Conservation (phyloP, 2,329 filamentous ascomycete species). For the Venturia effusa region DNA sequence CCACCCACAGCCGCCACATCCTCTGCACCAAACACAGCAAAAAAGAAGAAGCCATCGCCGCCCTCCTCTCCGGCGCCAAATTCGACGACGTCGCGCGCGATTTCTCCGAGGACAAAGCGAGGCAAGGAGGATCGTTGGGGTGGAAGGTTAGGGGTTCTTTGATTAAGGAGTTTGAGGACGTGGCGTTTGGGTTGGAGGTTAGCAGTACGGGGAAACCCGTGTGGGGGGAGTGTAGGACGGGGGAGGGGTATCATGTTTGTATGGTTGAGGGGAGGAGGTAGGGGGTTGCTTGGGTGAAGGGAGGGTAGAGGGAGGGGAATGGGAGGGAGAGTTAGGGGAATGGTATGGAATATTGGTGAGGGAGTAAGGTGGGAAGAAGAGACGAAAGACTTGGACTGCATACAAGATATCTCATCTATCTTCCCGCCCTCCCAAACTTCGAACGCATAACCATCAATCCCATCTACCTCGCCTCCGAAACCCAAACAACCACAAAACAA, state of each 20-base stretch:
- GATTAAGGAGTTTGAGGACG: constrained; percentile 58
- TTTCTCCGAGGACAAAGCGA: constrained; percentile 68
- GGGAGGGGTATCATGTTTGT: constrained; percentile 68
- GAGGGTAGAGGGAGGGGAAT: too few species aligned
- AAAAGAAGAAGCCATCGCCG: constrained; percentile 64
- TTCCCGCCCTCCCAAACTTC: too few species aligned
- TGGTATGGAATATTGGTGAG: too few species aligned
- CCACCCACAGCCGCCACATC: constrained; percentile 47
- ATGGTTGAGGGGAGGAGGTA: constrained; percentile 62
- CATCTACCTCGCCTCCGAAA: too few species aligned
- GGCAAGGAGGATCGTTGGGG: constrained; percentile 50
- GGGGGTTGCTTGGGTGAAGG: too few species aligned
- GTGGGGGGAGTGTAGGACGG: constrained; percentile 60
- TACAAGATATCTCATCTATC: too few species aligned
- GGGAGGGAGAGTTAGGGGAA: too few species aligned
- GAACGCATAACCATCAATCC: too few species aligned
- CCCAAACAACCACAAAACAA: too few species aligned
- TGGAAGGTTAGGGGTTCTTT: constrained; percentile 62
- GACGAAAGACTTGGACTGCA: too few species aligned
- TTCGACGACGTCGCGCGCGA: constrained; percentile 66
- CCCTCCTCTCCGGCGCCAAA: constrained; percentile 54
- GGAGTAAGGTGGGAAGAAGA: too few species aligned
- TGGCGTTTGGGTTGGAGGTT: constrained; percentile 57
- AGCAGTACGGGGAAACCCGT: constrained; percentile 56
- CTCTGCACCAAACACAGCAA: constrained; percentile 68